Evolutionary conservation across 441 rosid species (phyloP).

Genomic region (Populus hybrid): DNA sequence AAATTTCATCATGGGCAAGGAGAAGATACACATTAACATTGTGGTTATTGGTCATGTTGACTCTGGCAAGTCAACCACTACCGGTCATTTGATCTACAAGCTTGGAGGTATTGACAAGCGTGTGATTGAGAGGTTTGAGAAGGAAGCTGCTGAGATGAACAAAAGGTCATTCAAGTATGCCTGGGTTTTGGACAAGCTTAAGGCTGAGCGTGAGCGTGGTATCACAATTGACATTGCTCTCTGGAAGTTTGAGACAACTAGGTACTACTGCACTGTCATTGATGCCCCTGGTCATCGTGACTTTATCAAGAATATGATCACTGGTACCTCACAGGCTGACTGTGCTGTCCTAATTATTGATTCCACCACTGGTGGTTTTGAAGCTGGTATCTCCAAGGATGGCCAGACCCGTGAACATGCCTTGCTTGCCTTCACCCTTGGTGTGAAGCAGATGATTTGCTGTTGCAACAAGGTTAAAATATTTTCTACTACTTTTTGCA

Average conservation of each 20-base stretch:
- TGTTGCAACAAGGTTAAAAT: constrained; percentile 46
- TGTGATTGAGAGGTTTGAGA: constrained; percentile 54
- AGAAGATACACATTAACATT: constrained; percentile 48
- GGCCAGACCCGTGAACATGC: constrained; percentile 57
- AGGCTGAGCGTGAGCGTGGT: constrained; percentile 54
- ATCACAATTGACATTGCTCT: constrained; percentile 49
- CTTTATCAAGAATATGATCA: constrained; percentile 53
- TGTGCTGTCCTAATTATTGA: constrained; percentile 49
- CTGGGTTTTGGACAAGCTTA: constrained; percentile 49
- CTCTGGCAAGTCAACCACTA: constrained; percentile 49
- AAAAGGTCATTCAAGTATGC: constrained; percentile 50
- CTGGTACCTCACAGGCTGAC: constrained; percentile 52
- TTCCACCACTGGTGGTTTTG: constrained; percentile 52
- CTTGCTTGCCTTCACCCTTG: constrained; percentile 46
- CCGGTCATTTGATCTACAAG: constrained; percentile 49
- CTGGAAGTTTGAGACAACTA: constrained; percentile 51
- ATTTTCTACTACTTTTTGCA: neutral
- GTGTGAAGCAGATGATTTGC: constrained; percentile 50
- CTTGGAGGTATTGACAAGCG: constrained; percentile 62
- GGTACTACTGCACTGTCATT: constrained; percentile 48
- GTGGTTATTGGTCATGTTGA: constrained; percentile 50
- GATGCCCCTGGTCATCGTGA: constrained; percentile 55
- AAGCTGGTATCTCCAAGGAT: constrained; percentile 52
- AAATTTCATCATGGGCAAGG: constrained; percentile 43
- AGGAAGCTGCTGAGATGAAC: constrained; percentile 60